Evolutionary conservation across 306 rosid species (phyloP).

Genomic region (Medicago ruthenica): DNA sequence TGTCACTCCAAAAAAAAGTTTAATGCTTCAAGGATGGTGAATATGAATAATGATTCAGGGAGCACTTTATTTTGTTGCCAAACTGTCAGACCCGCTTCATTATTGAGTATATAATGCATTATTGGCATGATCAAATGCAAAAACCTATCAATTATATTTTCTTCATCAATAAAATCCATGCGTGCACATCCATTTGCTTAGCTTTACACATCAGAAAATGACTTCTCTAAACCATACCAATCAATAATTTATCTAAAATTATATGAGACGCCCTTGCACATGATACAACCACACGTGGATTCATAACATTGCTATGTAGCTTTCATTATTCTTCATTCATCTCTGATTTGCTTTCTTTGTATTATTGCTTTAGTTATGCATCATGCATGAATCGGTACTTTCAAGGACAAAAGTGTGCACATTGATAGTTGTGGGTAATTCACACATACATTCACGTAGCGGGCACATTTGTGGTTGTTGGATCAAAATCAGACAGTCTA

Average conservation of each 20-base stretch:
- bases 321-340: slow-evolving; percentile 35
- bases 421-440: background rate
- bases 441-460: too few relatives aligned
- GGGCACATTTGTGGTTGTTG: background rate
- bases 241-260: background rate
- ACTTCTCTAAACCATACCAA: too few relatives aligned
- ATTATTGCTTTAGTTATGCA: slow-evolving; percentile 37
- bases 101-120: slow-evolving; percentile 30
- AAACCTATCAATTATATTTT: too few relatives aligned
- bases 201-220: too few relatives aligned
- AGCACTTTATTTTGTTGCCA: background rate
- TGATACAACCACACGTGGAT: slow-evolving; percentile 40
- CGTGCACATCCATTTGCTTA: too few relatives aligned
- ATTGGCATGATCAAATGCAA: background rate
- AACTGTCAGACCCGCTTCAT: background rate
- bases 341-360: slow-evolving; percentile 27
- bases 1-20: background rate
- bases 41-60: background rate
- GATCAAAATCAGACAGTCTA: background rate
- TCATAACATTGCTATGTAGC: background rate
- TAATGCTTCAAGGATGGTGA: background rate
- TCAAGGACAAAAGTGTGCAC: slow-evolving; percentile 23
- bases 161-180: background rate
- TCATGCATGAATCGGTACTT: slow-evolving; percentile 40
- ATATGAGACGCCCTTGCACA: slow-evolving; percentile 34